Evolutionary conservation across 1,284 basidiomycete genomes (phyloP), one percentile per base, ranked within the genome.

Genomic region (Leccinum ponderosum): DNA sequence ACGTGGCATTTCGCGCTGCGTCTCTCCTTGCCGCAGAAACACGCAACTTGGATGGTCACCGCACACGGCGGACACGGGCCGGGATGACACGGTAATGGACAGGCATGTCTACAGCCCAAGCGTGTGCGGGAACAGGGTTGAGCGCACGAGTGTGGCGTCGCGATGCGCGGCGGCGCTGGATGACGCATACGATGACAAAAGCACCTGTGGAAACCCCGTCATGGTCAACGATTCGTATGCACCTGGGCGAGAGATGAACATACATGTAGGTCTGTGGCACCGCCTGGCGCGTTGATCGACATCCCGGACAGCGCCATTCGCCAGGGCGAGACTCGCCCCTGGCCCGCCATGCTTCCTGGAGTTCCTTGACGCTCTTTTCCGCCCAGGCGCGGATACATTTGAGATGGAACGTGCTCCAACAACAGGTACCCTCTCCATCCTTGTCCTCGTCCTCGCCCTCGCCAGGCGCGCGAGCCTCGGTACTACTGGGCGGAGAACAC

Each of bases 241-340:
- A 31, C 50, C 2, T 11, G 9, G 17, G 6, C n/a, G 7, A 7
- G 6, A 27, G 8, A 44, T 44, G 17, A 7, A 20, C 80, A 59
- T 63, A 93, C 85, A 83, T 82, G 73, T 96, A 97, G 3, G 81
- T 81, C 3, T 78, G 80, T 0, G 92, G 90, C 2, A 90, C 83
- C 4, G 76, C 74, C 51, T 81, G 80, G 27, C 94, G 80, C 63
- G 87, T 89, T 3, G 85, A 86, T 69, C 94, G 94, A 77, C 94
- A 96, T 0, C 93, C 93, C 0, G 94, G 94, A 74, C 94, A 96
- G 59, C 89, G 80, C 94, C 94, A 95, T 69, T 93, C 90, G 1
- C 88, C 88, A 31, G 80, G 79, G 55, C 79, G 79, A 31, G 80
- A 78, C 63, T 94, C 90, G 1, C 89, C 89, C 62, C 94, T 77